A percentile compares a stretch with the other conserved stretches of the same genome.
Evolutionary conservation across 2,329 filamentous ascomycete genomes (phyloP).

Genomic region (Ophiostoma novo-ulmi): DNA sequence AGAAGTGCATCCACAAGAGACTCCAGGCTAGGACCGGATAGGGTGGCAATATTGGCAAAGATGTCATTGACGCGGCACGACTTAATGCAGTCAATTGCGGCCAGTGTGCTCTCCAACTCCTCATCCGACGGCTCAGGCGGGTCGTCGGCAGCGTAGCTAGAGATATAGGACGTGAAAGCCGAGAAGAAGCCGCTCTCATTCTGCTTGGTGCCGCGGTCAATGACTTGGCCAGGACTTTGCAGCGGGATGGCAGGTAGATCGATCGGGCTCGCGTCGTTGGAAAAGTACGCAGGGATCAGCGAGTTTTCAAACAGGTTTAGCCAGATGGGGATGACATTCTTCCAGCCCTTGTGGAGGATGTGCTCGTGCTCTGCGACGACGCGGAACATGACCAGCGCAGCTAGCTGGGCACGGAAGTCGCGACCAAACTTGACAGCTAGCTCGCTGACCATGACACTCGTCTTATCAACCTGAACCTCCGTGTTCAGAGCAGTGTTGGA

Average conservation of each 20-base stretch:
- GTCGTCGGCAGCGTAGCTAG: conserved; percentile 97
- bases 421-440: conserved; percentile 91
- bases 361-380: conserved; percentile 81
- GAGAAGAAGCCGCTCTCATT: conserved; percentile 84
- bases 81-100: conserved; percentile 89
- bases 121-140: conserved; percentile 96
- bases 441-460: conserved; percentile 91
- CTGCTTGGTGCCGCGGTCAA: conserved; percentile 75
- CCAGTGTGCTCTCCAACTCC: conserved; percentile 91
- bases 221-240: conserved; percentile 84
- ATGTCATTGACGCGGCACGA: conserved; percentile 80
- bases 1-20: conserved; percentile 66
- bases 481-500: conserved; percentile 89
- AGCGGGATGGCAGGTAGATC: conserved; percentile 78
- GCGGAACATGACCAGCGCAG: conserved; percentile 90
- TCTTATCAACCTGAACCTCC: conserved; percentile 86
- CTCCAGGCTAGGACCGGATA: conserved; percentile 37
- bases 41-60: conserved; percentile 72
- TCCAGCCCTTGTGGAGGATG: conserved; percentile 71
- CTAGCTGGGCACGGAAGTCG: conserved; percentile 88
- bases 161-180: conserved; percentile 91
- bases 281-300: conserved; percentile 75
- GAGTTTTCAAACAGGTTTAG: conserved; percentile 95
- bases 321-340: conserved; percentile 83
- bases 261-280: conserved; percentile 54